These are phyloP conservation scores for Stentor coeruleus DNA, from an alignment of 73 alveolate species.

Conservation along the genomic window DNA sequence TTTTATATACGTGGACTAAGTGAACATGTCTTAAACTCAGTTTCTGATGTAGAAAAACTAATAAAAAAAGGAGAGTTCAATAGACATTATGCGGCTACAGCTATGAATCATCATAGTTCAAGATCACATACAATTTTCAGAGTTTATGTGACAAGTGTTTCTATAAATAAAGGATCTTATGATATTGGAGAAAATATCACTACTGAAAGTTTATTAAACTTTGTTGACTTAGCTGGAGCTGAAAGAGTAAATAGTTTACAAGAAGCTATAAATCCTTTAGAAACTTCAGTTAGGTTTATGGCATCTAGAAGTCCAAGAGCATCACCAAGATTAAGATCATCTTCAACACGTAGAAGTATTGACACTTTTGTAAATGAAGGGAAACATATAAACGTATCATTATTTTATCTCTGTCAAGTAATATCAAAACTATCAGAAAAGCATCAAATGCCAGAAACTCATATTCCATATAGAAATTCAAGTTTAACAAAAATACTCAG, in stretches of 20 bases:
- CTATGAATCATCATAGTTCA: slow-evolving; percentile 72
- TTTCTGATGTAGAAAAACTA: slow-evolving; percentile 61
- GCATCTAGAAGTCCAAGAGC: not conserved
- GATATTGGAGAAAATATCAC: slow-evolving; percentile 17
- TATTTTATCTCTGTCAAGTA: slow-evolving; percentile 79
- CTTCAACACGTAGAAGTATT: not conserved
- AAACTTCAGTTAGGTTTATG: not conserved
- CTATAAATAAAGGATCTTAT: not conserved
- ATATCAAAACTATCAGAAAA: slow-evolving; percentile 64
- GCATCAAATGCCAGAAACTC: slow-evolving; percentile 36
- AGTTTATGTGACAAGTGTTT: slow-evolving; percentile 46
- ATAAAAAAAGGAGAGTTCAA: slow-evolving; percentile 67
- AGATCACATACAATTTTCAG: slow-evolving; percentile 76
- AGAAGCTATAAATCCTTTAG: slow-evolving; percentile 9
- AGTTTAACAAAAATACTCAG: slow-evolving; percentile 92
- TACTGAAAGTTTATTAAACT: slow-evolving; percentile 58
- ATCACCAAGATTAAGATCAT: not conserved
- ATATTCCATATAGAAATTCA: slow-evolving; percentile 91
- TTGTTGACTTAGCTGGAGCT: slow-evolving; percentile 98
- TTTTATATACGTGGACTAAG: slow-evolving; percentile 65
- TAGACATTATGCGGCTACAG: slow-evolving; percentile 84
- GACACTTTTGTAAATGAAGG: slow-evolving; percentile 69
- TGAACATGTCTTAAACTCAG: slow-evolving; percentile 54
- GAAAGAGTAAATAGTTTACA: slow-evolving; percentile 69
- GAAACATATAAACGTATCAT: slow-evolving; percentile 67